Base-by-base conservation (phyloP, 345 rosid genomes). In the Durio zibethinus region DNA sequence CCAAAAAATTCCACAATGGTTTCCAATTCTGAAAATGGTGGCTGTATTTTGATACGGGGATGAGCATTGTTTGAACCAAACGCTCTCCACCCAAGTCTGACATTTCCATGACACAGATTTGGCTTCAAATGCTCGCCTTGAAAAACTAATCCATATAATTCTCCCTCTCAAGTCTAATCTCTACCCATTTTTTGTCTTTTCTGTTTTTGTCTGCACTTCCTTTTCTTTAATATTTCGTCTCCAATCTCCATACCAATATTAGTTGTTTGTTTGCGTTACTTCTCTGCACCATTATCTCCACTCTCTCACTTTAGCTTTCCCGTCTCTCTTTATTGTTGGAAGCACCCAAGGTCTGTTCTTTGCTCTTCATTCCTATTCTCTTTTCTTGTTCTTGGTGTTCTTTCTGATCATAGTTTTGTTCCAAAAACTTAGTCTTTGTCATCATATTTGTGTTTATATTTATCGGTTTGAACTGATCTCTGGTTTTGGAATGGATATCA, bases 111-210 rank as follows among this genome's bases (percentile, higher is more conserved):
- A 29, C 38, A 29, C 38, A 5, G 10, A 29, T 27, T 61, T 61
- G 65, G 65, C 38, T 61, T 61, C 38, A 61, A 61, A 12, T 29
- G 65, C 64, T 29, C n/a, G n/a, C 65, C 65, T 61, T 61, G 38
- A 6, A 61, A 29, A 61, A 15, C 36, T n/a, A 61, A 29, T 61
- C 38, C 65, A 1, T 14, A 5, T 14, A 29, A 12, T 3, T 56
- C 25, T n/a, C 11, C 8, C 4, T 53, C 61, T 56, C 31, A 36
- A 36, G 2, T 36, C 40, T 36, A 36, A 36, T 36, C 31, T 56
- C 64, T 15, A 1, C 0, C 18, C n/a, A 5, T 27, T 14, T 14
- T 36, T 14, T 14, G 7, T 36, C 40, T 36, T 2, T 36, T 36
- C 40, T 36, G 40, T 36, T 36, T 36, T 36, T 61, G n/a, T 61